Percentiles rank a stretch among this genome's conserved stretches.
phyloP scores from a whole-genome alignment of 306 rosid genomes.

The Calophaca sinica region DNA sequence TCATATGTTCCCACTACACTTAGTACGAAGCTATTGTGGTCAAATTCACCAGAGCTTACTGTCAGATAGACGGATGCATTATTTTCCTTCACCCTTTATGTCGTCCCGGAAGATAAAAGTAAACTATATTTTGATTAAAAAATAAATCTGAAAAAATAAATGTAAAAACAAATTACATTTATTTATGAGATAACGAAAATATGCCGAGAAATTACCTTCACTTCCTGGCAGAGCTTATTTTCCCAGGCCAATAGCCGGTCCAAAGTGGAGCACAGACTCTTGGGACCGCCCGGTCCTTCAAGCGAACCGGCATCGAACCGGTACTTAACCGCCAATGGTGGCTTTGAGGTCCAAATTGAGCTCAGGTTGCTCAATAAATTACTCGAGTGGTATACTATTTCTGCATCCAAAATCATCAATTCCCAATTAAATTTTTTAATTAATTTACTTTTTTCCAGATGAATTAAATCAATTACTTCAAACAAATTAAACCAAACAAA shows the following conservation, averaged over 20 bases:
- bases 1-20: conserved; percentile 12
- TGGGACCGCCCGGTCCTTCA: conserved; percentile 65
- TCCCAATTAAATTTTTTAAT: background rate
- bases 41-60: background rate
- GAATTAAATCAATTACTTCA: background rate
- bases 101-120: no score
- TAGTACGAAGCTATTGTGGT: conserved; percentile 32
- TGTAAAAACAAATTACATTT: no score
- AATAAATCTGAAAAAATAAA: no score
- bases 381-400: conserved; percentile 91
- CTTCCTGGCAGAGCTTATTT: conserved; percentile 85
- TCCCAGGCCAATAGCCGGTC: conserved; percentile 97
- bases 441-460: background rate
- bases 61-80: no score
- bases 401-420: conserved; percentile 54
- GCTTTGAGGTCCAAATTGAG: conserved; percentile 92
- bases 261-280: conserved; percentile 82
- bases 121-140: no score
- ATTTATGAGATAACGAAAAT: background rate
- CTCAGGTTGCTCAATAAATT: conserved; percentile 78
- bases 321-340: conserved; percentile 88
- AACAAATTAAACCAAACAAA: no score
- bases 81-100: no score
- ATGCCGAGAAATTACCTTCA: conserved; percentile 61
- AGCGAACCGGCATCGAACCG: conserved; percentile 75